Percentiles rank a stretch among this genome's conserved stretches.
phyloP scores from a whole-genome alignment of 306 rosid genomes.

The Inga laurina region DNA sequence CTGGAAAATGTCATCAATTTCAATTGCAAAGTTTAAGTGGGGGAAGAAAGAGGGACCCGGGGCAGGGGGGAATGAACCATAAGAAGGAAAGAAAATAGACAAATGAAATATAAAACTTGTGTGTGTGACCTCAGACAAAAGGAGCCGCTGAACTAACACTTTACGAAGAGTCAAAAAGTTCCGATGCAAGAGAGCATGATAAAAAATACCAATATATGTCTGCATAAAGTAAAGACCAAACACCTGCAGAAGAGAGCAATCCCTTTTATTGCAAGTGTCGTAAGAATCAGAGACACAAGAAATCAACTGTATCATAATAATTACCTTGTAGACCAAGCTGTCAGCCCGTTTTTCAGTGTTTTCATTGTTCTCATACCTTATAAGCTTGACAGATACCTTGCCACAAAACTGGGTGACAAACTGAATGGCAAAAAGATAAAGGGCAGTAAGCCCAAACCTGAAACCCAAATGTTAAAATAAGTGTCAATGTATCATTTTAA shows the following conservation, averaged over 20 bases:
- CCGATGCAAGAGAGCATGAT: conserved; percentile 92
- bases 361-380: conserved; percentile 79
- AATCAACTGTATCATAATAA: conserved; percentile 4
- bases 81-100: conserved; percentile 12
- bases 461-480: conserved; percentile 23
- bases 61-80: not conserved
- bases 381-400: conserved; percentile 76
- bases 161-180: conserved; percentile 84
- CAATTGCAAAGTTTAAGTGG: conserved; percentile 21
- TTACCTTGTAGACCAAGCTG: conserved; percentile 97
- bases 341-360: conserved; percentile 83
- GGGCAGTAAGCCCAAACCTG: conserved; percentile 87
- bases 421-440: conserved; percentile 83
- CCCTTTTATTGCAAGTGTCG: conserved; percentile 28
- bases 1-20: conserved; percentile 44
- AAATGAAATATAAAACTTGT: not conserved
- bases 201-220: conserved; percentile 93
- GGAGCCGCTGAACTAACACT: conserved; percentile 90
- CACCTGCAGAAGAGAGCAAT: conserved; percentile 59
- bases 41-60: conserved; percentile 11
- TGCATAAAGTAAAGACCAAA: conserved; percentile 98
- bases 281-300: not conserved
- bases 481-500: conserved; percentile 9
- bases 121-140: conserved; percentile 78
- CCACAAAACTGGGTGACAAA: conserved; percentile 79